Percentiles rank a stretch among this genome's conserved stretches.
phyloP scores from a whole-genome alignment of 1,284 basidiomycete species.

The Cutaneotrichosporon sp. region DNA sequence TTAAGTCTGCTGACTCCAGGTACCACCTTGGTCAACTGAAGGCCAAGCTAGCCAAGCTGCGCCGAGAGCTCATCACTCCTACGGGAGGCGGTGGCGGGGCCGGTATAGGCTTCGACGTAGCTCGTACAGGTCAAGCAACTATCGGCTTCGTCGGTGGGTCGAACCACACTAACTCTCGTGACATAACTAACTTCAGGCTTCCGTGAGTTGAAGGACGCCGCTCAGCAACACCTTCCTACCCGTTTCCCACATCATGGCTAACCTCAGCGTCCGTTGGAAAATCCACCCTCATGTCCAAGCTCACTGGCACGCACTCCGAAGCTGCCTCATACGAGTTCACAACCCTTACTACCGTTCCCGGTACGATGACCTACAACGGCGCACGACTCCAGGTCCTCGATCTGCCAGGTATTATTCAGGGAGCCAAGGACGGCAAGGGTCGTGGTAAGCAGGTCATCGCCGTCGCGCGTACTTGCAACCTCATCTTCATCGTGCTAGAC shows the following conservation, averaged over 20 bases:
- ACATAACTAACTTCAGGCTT: background rate
- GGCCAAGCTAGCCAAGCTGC: constrained; percentile 92
- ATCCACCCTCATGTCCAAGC: constrained; percentile 95
- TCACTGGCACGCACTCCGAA: constrained; percentile 96
- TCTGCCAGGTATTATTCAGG: constrained; percentile 78
- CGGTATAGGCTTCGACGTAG: constrained; percentile 92
- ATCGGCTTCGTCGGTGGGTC: constrained; percentile 73
- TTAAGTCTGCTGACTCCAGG: constrained; percentile 50
- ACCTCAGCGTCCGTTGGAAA: constrained; percentile 48
- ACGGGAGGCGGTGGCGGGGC: constrained; percentile 73
- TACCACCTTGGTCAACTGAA: constrained; percentile 96
- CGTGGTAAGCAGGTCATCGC: constrained; percentile 93
- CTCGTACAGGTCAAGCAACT: constrained; percentile 88
- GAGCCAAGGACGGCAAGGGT: constrained; percentile 96
- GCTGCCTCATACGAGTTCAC: constrained; percentile 99
- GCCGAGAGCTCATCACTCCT: constrained; percentile 85
- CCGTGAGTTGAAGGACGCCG: background rate
- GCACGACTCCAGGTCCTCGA: constrained; percentile 61
- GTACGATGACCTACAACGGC: constrained; percentile 66
- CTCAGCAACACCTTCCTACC: no score
- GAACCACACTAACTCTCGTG: background rate
- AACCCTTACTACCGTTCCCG: constrained; percentile 66
- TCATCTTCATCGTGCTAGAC: constrained; percentile 98
- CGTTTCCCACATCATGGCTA: background rate
- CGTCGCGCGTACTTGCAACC: constrained; percentile 93